Conservation (phyloP, 306 rosid genomes). For the Amphicarpaea edgeworthii region DNA sequence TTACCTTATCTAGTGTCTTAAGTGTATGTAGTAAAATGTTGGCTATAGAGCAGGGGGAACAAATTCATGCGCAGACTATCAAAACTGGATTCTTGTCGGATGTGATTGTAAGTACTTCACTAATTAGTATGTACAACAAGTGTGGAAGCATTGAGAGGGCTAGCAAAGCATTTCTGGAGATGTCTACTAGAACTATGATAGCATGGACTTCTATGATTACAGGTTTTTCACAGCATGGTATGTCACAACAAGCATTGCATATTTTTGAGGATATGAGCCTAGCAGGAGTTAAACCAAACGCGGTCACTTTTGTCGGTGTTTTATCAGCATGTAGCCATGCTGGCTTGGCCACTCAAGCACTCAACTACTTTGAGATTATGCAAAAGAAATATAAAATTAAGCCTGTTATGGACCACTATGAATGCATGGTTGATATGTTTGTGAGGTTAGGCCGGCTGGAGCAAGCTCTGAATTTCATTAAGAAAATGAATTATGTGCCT, state of each 20-base stretch:
- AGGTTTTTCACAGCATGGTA: constrained; percentile 80
- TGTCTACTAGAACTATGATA: constrained; percentile 85
- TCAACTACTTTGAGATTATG: constrained; percentile 76
- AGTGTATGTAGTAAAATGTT: constrained; percentile 73
- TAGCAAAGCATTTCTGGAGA: constrained; percentile 83
- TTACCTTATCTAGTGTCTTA: constrained; percentile 82
- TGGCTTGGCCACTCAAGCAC: constrained; percentile 82
- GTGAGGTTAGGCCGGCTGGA: constrained; percentile 71
- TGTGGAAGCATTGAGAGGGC: constrained; percentile 89
- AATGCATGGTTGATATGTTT: constrained; percentile 78
- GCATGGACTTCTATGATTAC: constrained; percentile 92
- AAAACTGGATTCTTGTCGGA: constrained; percentile 77
- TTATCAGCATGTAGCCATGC: constrained; percentile 86
- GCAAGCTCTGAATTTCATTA: constrained; percentile 72
- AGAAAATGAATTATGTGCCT: constrained; percentile 72
- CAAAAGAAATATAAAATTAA: constrained; percentile 73
- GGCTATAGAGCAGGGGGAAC: constrained; percentile 86
- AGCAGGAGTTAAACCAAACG: constrained; percentile 76
- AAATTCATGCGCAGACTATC: constrained; percentile 79
- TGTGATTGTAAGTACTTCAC: constrained; percentile 75
- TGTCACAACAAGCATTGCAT: constrained; percentile 76
- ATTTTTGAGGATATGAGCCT: constrained; percentile 87
- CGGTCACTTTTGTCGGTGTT: constrained; percentile 85
- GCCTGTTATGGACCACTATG: constrained; percentile 91
- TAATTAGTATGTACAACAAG: constrained; percentile 82